A percentile compares a stretch with the other conserved stretches of the same genome.
These are phyloP conservation scores for Parastagonospora avenae DNA, from an alignment of 2,329 filamentous ascomycete genomes.

Conservation along the genomic window DNA sequence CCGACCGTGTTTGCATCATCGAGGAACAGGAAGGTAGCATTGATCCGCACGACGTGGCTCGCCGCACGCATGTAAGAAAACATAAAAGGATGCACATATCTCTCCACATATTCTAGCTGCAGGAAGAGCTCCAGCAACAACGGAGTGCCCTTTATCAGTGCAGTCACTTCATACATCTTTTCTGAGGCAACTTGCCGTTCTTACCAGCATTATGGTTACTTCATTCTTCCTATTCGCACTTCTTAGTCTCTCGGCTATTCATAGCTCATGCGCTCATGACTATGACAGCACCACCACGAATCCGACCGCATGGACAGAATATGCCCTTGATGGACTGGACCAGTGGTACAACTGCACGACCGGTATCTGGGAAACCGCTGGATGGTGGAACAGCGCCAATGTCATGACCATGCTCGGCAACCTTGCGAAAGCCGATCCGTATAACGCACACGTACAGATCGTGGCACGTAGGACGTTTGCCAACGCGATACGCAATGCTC, in stretches of 20 bases:
- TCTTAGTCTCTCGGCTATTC: constrained; percentile 2
- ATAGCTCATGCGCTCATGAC: constrained; percentile 31
- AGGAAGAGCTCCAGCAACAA: neutral
- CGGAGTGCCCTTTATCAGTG: too few species aligned
- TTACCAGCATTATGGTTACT: constrained; percentile 4
- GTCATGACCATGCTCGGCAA: constrained; percentile 67
- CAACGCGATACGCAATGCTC: constrained; percentile 49
- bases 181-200: neutral
- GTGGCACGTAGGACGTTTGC: constrained; percentile 49
- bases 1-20: neutral
- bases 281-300: constrained; percentile 13
- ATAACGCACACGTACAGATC: constrained; percentile 40
- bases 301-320: constrained; percentile 29
- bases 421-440: constrained; percentile 43
- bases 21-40: too few species aligned
- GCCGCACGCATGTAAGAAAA: neutral
- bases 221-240: constrained; percentile 20
- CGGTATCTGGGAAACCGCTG: constrained; percentile 67
- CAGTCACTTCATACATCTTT: neutral
- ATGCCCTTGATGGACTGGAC: constrained; percentile 57
- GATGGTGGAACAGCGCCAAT: constrained; percentile 80
- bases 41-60: neutral
- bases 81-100: neutral
- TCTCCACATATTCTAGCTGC: neutral
- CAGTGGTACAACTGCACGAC: constrained; percentile 64